phyloP scores from a whole-genome alignment of 2,329 filamentous ascomycete species.

The Trichoderma atrobrunneum region DNA sequence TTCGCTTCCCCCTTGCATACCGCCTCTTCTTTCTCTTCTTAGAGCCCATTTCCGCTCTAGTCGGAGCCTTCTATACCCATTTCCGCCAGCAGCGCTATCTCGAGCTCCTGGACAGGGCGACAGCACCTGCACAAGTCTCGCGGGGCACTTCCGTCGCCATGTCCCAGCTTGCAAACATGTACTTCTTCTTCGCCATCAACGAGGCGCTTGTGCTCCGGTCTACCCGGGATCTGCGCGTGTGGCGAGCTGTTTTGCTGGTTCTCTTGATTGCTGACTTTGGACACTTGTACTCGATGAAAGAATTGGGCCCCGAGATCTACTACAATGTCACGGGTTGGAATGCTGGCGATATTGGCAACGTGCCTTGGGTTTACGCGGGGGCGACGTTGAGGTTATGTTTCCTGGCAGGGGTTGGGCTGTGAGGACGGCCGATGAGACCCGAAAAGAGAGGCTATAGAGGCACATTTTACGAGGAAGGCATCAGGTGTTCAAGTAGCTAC shows the following conservation, averaged over 20 bases:
- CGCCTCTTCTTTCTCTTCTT: slow-evolving; percentile 72
- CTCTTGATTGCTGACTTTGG: slow-evolving; percentile 74
- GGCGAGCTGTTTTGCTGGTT: slow-evolving; percentile 64
- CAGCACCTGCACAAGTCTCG: slow-evolving; percentile 47
- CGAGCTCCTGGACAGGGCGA: slow-evolving; percentile 56
- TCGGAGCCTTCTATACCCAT: slow-evolving; percentile 52
- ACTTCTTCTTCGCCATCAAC: slow-evolving; percentile 72
- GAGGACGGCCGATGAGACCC: slow-evolving; percentile 27
- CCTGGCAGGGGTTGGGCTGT: slow-evolving; percentile 54
- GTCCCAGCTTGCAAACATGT: slow-evolving; percentile 74
- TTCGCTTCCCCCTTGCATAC: slow-evolving; percentile 58
- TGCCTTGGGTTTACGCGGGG: slow-evolving; percentile 67
- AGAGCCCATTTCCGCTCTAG: slow-evolving; percentile 57
- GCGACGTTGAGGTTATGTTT: slow-evolving; percentile 59
- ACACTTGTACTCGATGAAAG: slow-evolving; percentile 65
- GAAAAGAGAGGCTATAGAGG: neutral
- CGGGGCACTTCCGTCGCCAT: slow-evolving; percentile 64
- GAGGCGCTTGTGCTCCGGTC: slow-evolving; percentile 72
- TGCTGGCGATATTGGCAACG: slow-evolving; percentile 64
- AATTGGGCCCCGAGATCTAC: slow-evolving; percentile 60
- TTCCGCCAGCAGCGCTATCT: slow-evolving; percentile 58
- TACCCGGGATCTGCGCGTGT: slow-evolving; percentile 66
- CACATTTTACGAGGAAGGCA: neutral
- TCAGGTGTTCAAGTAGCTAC: neutral
- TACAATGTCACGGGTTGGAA: slow-evolving; percentile 63